These are phyloP conservation scores for Scutellaria baicalensis DNA, from an alignment of 257 asterid species.

Conservation along the genomic window DNA sequence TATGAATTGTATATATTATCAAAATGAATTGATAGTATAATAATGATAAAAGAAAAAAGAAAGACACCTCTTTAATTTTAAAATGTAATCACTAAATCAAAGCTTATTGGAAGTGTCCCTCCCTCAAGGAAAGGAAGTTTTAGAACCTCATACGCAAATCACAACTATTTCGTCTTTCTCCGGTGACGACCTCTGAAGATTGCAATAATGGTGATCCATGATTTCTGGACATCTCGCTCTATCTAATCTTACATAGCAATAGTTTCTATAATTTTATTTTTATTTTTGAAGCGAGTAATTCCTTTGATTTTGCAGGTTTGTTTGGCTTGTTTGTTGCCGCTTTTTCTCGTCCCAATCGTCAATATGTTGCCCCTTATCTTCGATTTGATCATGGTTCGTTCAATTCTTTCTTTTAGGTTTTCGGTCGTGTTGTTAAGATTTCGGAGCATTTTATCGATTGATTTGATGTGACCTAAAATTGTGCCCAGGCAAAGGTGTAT, in stretches of 20 bases:
- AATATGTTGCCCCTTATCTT: conserved; percentile 73
- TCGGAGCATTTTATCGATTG: not conserved
- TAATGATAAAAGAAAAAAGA: too few species aligned
- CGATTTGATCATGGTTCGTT: conserved; percentile 68
- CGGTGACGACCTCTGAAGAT: not conserved
- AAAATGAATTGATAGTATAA: too few species aligned
- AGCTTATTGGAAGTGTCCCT: not conserved
- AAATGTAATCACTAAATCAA: too few species aligned
- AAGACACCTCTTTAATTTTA: too few species aligned
- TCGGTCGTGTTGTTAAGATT: not conserved
- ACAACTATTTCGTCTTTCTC: not conserved
- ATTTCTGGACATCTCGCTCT: not conserved
- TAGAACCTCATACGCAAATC: not conserved
- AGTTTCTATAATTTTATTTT: too few species aligned
- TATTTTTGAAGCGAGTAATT: not conserved
- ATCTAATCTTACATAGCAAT: not conserved
- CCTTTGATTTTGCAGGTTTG: conserved; percentile 54
- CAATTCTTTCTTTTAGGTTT: not conserved
- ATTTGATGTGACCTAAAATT: not conserved
- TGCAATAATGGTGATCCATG: conserved; percentile 20
- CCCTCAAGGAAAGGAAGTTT: too few species aligned
- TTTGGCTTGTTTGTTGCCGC: conserved; percentile 77
- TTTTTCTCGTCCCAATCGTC: conserved; percentile 89
- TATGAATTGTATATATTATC: too few species aligned
- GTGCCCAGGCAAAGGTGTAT: conserved; percentile 63